Base-by-base conservation (phyloP, 2,329 filamentous ascomycete genomes). In the Clonostachys rosea region DNA sequence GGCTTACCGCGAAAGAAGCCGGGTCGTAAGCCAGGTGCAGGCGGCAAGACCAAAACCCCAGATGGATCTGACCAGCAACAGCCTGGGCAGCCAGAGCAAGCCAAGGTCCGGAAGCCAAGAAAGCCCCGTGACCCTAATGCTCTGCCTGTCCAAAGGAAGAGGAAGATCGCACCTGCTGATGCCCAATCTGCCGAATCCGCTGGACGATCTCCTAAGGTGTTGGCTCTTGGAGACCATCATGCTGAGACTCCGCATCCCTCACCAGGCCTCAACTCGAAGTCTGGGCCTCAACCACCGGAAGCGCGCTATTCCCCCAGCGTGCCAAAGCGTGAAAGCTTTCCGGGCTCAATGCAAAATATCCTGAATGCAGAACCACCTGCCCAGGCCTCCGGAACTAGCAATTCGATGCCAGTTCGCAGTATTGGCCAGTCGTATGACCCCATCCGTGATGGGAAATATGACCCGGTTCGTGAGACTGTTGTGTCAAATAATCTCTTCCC, bases 391-490 rank as follows among this genome's bases (percentile, higher is more conserved):
- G 64, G 63, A 46, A 60, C 64, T 36, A 69, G 44, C 70, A 52
- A 65, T 51, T 50, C 70, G 40, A 60, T 69, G 16, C 72, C 74
- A 9, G 69, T 74, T 43, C 74, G 86, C 44, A 84, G 85, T 13
- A 87, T 87, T 58, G 86, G 90, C 40, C 88, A 90, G 59, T 89
- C 87, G 58, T 96, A 94, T 68, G 91, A 96, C 64, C 91, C 91
- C 1, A 91, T 96, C 53, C 82, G 91, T 42, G 44, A 46, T 18
- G 89, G 86, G n/a, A 83, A 78, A 53, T 85, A 83, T 54, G 81
- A 85, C 54, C 81, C 81, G 2, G 74, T 84, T 43, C 71, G 81
- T 40, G 81, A 81, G 58, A 87, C 80, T 4, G 81, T 85, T 61
- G 58, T 79, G 42, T 57, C 75, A 54, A 69, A 76, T 62, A 67